Conservation (phyloP, 352 stramenopile species). For the Phytophthora lateralis region DNA sequence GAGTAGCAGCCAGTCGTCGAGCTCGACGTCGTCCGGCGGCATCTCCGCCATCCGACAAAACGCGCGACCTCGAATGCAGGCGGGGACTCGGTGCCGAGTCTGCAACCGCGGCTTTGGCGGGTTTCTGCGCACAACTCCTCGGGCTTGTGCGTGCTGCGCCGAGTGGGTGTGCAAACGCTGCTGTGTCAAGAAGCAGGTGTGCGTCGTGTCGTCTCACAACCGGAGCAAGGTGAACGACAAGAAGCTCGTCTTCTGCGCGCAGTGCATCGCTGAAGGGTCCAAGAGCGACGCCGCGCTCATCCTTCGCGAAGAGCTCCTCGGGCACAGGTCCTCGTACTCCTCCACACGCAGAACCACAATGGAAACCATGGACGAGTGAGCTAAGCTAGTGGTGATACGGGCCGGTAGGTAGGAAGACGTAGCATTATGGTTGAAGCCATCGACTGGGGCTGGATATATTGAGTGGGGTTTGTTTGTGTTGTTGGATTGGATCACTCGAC, state of each 20-base stretch:
- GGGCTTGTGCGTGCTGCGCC: slow-evolving; percentile 36
- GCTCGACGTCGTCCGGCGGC: slow-evolving; percentile 33
- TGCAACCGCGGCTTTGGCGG: slow-evolving; percentile 39
- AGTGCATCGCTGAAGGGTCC: slow-evolving; percentile 41
- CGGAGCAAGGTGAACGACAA: slow-evolving; percentile 46
- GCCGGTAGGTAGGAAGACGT: neutral
- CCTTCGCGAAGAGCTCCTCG: slow-evolving; percentile 39
- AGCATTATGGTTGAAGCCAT: slow-evolving; percentile 18
- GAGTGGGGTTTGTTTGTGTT: slow-evolving; percentile 33
- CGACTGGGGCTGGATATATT: slow-evolving; percentile 47
- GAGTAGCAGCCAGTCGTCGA: slow-evolving; percentile 42
- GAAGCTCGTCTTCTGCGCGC: slow-evolving; percentile 45
- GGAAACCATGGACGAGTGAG: slow-evolving; percentile 17
- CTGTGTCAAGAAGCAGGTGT: slow-evolving; percentile 45
- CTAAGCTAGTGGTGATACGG: neutral
- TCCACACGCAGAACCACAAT: slow-evolving; percentile 38
- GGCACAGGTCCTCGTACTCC: slow-evolving; percentile 33
- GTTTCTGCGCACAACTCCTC: slow-evolving; percentile 32
- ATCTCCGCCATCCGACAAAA: slow-evolving; percentile 16
- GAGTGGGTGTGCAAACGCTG: slow-evolving; percentile 47
- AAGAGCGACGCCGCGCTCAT: slow-evolving; percentile 42
- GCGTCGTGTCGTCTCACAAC: slow-evolving; percentile 43
- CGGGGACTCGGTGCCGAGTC: slow-evolving; percentile 31
- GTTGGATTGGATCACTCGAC: slow-evolving; percentile 31
- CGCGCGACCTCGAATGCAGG: slow-evolving; percentile 13